Conservation (phyloP, 2,329 filamentous ascomycete genomes). For the Fonsecaea pedrosoi region DNA sequence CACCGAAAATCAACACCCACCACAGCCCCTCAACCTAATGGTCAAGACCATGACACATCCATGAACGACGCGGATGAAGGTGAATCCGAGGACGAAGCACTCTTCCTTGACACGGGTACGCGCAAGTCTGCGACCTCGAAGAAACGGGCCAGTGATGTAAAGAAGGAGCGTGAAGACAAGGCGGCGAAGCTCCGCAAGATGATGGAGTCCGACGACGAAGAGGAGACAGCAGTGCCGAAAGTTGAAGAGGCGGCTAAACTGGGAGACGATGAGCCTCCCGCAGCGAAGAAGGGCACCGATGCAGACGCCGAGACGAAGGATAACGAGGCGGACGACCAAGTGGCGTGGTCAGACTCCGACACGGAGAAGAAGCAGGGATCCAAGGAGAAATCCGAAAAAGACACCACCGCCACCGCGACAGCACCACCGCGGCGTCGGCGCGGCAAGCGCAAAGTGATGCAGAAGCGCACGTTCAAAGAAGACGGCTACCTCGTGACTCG, state of each 20-base stretch:
- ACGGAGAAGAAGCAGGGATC: slow-evolving; percentile 29
- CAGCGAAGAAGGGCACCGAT: slow-evolving; percentile 24
- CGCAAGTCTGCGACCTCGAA: slow-evolving; percentile 48
- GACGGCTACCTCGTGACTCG: slow-evolving; percentile 90
- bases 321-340: slow-evolving; percentile 63
- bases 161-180: slow-evolving; percentile 55
- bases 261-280: slow-evolving; percentile 24
- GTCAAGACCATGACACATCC: slow-evolving; percentile 27
- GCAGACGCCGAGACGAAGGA: slow-evolving; percentile 50
- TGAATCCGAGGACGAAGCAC: slow-evolving; percentile 61
- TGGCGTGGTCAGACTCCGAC: slow-evolving; percentile 45
- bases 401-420: slow-evolving; percentile 54
- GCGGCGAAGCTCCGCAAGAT: slow-evolving; percentile 72
- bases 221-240: slow-evolving; percentile 43
- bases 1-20: slow-evolving; percentile 32
- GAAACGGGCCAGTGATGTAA: slow-evolving; percentile 37
- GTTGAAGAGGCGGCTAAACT: slow-evolving; percentile 37
- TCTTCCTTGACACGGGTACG: slow-evolving; percentile 53
- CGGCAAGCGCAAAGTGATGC: slow-evolving; percentile 80
- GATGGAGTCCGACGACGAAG: slow-evolving; percentile 73
- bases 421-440: slow-evolving; percentile 72
- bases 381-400: background rate
- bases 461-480: slow-evolving; percentile 84
- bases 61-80: slow-evolving; percentile 57
- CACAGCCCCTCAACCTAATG: background rate